phyloP scores from a whole-genome alignment of 495 filamentous ascomycete species.

The Penicillium egyptiacum region DNA sequence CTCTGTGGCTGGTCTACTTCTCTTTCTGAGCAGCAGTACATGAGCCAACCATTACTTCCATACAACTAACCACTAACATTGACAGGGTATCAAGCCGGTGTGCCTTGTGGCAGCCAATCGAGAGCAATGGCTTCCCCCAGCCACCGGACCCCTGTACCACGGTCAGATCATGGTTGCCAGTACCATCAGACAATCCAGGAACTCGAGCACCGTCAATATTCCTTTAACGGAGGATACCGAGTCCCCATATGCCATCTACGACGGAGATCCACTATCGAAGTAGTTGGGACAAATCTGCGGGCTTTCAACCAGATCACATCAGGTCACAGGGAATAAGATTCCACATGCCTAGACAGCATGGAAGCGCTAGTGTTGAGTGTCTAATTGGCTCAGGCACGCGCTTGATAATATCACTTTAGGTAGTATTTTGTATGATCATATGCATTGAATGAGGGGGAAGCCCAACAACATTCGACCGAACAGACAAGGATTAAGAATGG shows the following conservation, averaged over 20 bases:
- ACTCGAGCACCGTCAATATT: conserved; percentile 18
- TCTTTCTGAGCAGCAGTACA: conserved; percentile 21
- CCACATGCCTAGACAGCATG: conserved; percentile 4
- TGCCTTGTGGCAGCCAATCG: conserved; percentile 25
- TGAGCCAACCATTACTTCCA: not conserved
- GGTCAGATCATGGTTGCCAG: conserved; percentile 23
- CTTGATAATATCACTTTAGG: conserved; percentile 15
- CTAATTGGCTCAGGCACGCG: conserved; percentile 14
- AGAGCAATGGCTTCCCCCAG: conserved; percentile 7
- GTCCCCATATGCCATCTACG: conserved; percentile 17
- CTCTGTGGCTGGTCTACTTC: conserved; percentile 23
- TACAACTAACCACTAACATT: not conserved
- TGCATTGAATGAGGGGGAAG: conserved; percentile 11
- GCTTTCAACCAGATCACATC: conserved; percentile 10
- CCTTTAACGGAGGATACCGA: conserved; percentile 16
- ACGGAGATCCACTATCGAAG: conserved; percentile 8
- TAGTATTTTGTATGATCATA: conserved; percentile 20
- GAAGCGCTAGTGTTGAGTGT: conserved; percentile 10
- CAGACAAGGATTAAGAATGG: not conserved
- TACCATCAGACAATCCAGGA: conserved; percentile 4
- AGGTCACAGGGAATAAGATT: conserved; percentile 16
- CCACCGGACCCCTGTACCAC: conserved; percentile 21
- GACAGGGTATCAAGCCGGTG: conserved; percentile 22
- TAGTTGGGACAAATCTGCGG: conserved; percentile 18
- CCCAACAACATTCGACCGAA: conserved; percentile 13